Evolutionary conservation across 176 grass and related monocot genomes (phyloP), one percentile per base, ranked within the genome.

Genomic region (Elymus sibiricus): DNA sequence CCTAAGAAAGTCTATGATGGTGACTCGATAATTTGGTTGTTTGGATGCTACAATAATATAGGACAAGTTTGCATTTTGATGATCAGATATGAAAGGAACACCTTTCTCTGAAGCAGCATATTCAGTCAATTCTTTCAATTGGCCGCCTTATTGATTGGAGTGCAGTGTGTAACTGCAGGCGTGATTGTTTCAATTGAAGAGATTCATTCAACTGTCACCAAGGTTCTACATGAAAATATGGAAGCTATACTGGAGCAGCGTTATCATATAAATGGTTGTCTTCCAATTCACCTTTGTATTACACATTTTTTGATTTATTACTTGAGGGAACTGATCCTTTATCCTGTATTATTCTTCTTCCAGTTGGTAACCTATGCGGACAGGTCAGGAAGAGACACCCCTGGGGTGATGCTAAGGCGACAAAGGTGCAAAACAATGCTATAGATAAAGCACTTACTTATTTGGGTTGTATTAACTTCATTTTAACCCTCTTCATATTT

Each of bases 361-460:
- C 76, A 99, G 94, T 99, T 43, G 97, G 94, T 60, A 94, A 83
- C 83, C 82, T 99, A 80, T 99, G 93, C 17, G 94, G 94, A 55
- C 90, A 93, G 79, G 92, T 99, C 56, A 99, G 94, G 80, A 94
- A 94, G 94, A 85, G 27, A 55, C 97, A 96, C 25, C 92, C 97
- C 4, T 96, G 97, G 97, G 90, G 90, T 80, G 97, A 99, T 94
- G 94, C 97, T 62, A 99, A 99, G 93, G 86, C 88, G 1, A 91
- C 79, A 46, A 96, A 99, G 97, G 94, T 96, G 76, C 70, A 42
- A 27, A 58, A 64, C 35, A 38, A 34, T 87, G 47, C 38, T 82
- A 51, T 7, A 51, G 64, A 68, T 42, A 17, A 15, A 68, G 27
- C 34, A 46, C 31, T 9, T 21, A 9, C 32, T 65, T 51, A 51